Conservation (phyloP, 805 yeast species). For the Cyberlindnera maclurae region DNA sequence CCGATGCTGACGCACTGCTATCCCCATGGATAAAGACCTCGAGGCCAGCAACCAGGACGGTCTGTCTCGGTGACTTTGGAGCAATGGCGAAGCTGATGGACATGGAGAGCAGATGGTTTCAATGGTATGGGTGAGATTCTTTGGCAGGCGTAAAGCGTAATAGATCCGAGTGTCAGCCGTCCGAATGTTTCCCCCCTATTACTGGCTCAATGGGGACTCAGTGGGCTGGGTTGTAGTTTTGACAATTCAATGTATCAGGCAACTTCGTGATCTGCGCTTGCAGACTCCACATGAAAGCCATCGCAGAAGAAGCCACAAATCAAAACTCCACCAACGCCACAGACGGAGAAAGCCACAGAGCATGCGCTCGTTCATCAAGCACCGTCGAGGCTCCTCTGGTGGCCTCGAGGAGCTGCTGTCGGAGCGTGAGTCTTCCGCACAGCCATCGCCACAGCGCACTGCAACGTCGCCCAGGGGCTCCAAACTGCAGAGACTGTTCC, state of each 20-base stretch:
- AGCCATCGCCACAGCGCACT: conserved; percentile 5
- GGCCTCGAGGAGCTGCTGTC: conserved; percentile 2
- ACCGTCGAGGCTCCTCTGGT: conserved; percentile 28
- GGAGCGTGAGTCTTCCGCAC: background rate
- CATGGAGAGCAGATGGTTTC: background rate
- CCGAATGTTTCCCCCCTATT: too few species aligned
- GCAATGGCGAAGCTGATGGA: background rate
- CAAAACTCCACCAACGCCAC: too few species aligned
- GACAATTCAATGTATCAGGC: too few species aligned
- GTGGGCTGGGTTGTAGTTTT: too few species aligned
- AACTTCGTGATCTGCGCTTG: too few species aligned
- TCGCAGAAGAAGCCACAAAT: too few species aligned
- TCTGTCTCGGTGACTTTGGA: background rate
- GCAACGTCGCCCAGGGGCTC: conserved; percentile 6
- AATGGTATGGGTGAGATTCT: too few species aligned
- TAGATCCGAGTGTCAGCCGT: too few species aligned
- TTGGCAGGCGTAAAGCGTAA: too few species aligned
- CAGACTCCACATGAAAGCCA: too few species aligned
- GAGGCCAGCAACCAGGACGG: conserved; percentile 7
- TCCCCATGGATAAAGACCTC: conserved; percentile 1
- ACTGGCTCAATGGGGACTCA: too few species aligned
- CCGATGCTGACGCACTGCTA: too few species aligned
- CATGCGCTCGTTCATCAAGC: conserved; percentile 35
- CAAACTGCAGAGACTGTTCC: conserved; percentile 22
- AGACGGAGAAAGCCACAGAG: background rate